phyloP scores from a whole-genome alignment of 495 filamentous ascomycete species.

The Collariella sp. region DNA sequence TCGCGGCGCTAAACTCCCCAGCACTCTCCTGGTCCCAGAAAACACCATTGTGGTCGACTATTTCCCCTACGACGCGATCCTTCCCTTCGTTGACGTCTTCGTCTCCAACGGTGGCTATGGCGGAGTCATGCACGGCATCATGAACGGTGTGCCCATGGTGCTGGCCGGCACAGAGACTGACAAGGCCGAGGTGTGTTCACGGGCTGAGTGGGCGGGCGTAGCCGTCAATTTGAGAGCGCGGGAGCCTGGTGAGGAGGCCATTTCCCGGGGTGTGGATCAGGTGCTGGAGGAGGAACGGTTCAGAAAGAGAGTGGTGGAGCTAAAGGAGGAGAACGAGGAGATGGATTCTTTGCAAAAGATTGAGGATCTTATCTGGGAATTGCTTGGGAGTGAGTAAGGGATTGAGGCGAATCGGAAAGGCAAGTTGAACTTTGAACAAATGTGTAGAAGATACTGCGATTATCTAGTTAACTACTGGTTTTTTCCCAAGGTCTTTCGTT shows the following conservation, averaged over 20 bases:
- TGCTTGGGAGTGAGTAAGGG: not conserved
- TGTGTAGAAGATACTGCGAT: no score
- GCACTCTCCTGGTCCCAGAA: constrained; percentile 3
- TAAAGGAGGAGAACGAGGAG: constrained; percentile 19
- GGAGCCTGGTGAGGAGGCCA: constrained; percentile 16
- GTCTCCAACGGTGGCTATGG: constrained; percentile 36
- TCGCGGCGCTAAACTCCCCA: constrained; percentile 5
- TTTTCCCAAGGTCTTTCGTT: no score
- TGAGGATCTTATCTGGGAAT: constrained; percentile 9
- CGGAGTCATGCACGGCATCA: constrained; percentile 32
- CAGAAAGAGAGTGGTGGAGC: constrained; percentile 9
- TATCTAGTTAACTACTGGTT: no score
- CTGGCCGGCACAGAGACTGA: constrained; percentile 32
- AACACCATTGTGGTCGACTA: constrained; percentile 31
- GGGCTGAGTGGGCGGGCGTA: constrained; percentile 28
- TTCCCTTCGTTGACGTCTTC: constrained; percentile 31
- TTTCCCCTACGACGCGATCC: constrained; percentile 29
- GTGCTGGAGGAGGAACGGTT: constrained; percentile 16
- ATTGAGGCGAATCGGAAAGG: no score
- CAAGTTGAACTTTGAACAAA: no score
- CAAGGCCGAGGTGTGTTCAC: constrained; percentile 29
- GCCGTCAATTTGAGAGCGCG: constrained; percentile 26
- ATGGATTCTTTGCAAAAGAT: constrained; percentile 11
- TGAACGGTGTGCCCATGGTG: constrained; percentile 34
- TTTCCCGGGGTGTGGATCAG: constrained; percentile 22